Base-by-base conservation (phyloP, 768 basidiomycete species). In the Tylopilus subfusipes region DNA sequence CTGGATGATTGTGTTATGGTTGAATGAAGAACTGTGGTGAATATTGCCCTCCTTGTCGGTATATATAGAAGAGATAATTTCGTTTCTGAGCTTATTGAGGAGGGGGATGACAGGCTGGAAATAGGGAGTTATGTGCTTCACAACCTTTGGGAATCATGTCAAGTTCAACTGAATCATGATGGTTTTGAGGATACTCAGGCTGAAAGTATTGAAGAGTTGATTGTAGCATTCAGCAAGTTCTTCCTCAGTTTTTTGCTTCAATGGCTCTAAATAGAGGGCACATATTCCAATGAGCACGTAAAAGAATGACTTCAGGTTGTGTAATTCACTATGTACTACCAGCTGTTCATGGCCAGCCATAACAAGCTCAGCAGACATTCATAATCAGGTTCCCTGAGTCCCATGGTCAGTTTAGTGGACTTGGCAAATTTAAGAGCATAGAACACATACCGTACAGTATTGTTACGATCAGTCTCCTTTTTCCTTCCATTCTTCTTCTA, bases 341-440 rank as follows among this genome's bases (percentile, higher is more conserved):
- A 39, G 29, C 45, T 58, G 57, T 21, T 31, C 46, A 19, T 45
- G 24, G 42, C 45, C 45, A 6, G 44, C 48, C 56, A 58, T 58
- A 1, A 48, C 33, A 3, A 58, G 49, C 4, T 58, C 21, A 1
- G 12, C 49, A 2, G 50, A 34, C 49, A 58, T 58, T 49, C 50
- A 58, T 1, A 39, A 48, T 49, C 53, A 51, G 1, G 40, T 58
- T 21, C 29, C 48, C 48, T 50, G 5, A 31, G 1, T 11, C 29
- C n/a, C 1, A 4, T 11, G 5, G 12, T 50, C 1, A 39, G n/a
- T 19, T 49, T 5, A 8, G 10, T 22, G 18, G 10, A 25, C 2
- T 25, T 12, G 10, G 22, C 24, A 12, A n/a, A 18, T 11, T 9
- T 11, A n/a, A n/a, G n/a, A n/a, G n/a, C n/a, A 21, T 16, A 13